Percentiles rank a stretch among this genome's conserved stretches.
These are phyloP conservation scores for Rhododendron ferrugineum DNA, from an alignment of 148 eudicot species.

Conservation along the genomic window DNA sequence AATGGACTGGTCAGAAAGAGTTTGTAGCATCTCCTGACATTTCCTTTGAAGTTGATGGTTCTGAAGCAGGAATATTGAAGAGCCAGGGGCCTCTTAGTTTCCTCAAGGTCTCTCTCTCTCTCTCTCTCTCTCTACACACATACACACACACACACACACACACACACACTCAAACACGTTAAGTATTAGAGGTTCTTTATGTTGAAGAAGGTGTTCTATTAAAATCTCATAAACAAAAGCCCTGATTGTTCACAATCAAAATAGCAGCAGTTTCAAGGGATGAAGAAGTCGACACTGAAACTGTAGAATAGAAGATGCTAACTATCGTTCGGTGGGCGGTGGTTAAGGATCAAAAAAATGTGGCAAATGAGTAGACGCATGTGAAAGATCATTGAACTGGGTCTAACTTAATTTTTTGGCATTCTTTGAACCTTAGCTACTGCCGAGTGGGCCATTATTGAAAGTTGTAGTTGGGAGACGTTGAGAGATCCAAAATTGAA, in stretches of 20 bases:
- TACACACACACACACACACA: not conserved
- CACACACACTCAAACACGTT: not conserved
- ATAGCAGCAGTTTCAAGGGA: not conserved
- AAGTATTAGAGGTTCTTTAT: not conserved
- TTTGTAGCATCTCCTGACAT: slow-evolving; percentile 55
- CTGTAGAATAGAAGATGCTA: not conserved
- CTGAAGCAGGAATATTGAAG: slow-evolving; percentile 68
- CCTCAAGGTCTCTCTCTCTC: slow-evolving; percentile 56
- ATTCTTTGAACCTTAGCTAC: not conserved
- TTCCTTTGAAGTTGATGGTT: slow-evolving; percentile 68
- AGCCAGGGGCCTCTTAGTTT: slow-evolving; percentile 70
- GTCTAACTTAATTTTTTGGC: not conserved
- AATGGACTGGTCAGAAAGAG: slow-evolving; percentile 76
- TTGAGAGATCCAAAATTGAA: not conserved
- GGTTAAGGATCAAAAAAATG: not conserved
- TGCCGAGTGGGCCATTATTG: not conserved
- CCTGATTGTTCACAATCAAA: not conserved
- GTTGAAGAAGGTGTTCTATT: not conserved
- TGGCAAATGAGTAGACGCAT: not conserved
- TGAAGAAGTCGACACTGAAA: not conserved
- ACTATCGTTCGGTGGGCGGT: not conserved
- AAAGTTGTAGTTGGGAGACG: not conserved
- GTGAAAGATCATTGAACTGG: not conserved
- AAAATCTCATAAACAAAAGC: not conserved
- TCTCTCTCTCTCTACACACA: not conserved